These are phyloP conservation scores for Gleditsia sinensis DNA, from an alignment of 306 rosid genomes.

Conservation along the genomic window DNA sequence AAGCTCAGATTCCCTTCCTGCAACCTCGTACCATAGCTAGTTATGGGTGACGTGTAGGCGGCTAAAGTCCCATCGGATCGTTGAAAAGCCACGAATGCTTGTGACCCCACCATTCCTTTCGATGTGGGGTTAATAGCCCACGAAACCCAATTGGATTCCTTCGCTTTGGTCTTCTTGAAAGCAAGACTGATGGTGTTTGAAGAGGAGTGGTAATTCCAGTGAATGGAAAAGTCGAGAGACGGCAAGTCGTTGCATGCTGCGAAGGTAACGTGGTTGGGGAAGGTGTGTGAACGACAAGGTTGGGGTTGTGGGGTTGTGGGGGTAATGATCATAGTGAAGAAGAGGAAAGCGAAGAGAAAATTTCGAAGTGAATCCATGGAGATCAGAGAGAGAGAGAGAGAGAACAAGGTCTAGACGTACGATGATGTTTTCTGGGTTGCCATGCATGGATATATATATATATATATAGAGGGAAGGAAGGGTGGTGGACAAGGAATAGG, in stretches of 20 bases:
- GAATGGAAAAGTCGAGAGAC: slow-evolving; percentile 23
- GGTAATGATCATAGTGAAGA: not conserved
- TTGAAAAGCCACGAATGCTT: slow-evolving; percentile 30
- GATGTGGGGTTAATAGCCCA: slow-evolving; percentile 55
- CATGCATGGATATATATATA: no score
- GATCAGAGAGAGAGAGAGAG: not conserved
- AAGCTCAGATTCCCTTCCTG: slow-evolving; percentile 34
- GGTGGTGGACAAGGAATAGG: no score
- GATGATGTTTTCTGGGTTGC: no score
- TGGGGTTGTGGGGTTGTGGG: not conserved
- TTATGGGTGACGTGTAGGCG: slow-evolving; percentile 31
- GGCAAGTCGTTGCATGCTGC: slow-evolving; percentile 37
- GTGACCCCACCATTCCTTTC: slow-evolving; percentile 49
- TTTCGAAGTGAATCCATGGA: not conserved
- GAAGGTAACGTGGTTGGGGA: not conserved
- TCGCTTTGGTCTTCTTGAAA: slow-evolving; percentile 15
- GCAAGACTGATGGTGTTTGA: slow-evolving; percentile 32
- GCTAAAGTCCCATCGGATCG: slow-evolving; percentile 23
- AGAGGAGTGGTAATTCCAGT: slow-evolving; percentile 41
- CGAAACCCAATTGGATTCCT: slow-evolving; percentile 40
- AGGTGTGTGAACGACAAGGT: slow-evolving; percentile 6
- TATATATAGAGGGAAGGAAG: no score
- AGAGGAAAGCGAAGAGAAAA: not conserved
- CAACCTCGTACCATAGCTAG: slow-evolving; percentile 1
- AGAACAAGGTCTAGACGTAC: no score